Conservation (phyloP, 345 rosid species). For the Camelina laxa region DNA sequence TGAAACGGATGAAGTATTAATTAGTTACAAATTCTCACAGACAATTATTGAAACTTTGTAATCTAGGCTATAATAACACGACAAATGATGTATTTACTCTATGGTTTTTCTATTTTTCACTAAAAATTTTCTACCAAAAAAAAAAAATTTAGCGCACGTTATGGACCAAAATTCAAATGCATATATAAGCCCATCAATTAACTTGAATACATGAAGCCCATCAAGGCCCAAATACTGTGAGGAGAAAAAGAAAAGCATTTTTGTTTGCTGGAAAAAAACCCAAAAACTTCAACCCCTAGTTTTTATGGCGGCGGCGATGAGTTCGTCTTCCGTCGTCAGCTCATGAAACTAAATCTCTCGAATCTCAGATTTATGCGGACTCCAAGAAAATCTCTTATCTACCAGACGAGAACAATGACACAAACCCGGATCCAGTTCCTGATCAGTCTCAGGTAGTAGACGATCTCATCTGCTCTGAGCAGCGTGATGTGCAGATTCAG, state of each 20-base stretch:
- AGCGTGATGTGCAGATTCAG: constrained; percentile 23
- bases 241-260: neutral
- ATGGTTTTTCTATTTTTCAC: too few relatives aligned
- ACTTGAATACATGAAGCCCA: constrained; percentile 15
- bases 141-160: too few relatives aligned
- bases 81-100: too few relatives aligned
- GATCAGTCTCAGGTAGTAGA: constrained; percentile 41
- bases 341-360: constrained; percentile 52
- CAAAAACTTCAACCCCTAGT: constrained; percentile 34
- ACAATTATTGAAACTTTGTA: too few relatives aligned
- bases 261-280: neutral
- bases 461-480: constrained; percentile 48
- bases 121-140: too few relatives aligned
- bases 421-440: constrained; percentile 35
- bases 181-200: neutral
- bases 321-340: constrained; percentile 49
- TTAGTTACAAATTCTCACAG: too few relatives aligned
- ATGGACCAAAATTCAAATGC: neutral
- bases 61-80: too few relatives aligned
- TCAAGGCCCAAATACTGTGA: neutral
- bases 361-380: constrained; percentile 26
- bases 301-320: constrained; percentile 66
- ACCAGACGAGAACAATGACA: constrained; percentile 45
- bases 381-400: constrained; percentile 42
- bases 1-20: too few relatives aligned